Conservation (phyloP, 2,329 filamentous ascomycete species). For the Trichoderma guizhouense region DNA sequence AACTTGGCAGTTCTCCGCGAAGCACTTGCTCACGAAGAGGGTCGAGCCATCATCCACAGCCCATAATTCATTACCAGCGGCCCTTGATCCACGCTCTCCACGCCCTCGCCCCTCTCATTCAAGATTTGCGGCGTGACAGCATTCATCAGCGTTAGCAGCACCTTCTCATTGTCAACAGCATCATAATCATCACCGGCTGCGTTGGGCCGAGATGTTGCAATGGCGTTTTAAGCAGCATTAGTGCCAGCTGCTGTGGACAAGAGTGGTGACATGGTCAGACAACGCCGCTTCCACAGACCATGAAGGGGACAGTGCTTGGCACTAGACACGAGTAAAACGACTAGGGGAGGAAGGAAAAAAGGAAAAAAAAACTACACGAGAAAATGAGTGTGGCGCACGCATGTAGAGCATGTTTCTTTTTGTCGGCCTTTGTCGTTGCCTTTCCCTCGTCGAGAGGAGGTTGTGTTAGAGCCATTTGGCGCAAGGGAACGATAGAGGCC, state of each 20-base stretch:
- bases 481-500: conserved; percentile 16
- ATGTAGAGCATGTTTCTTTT: background rate
- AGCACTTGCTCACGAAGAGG: background rate
- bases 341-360: background rate
- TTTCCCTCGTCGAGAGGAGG: conserved; percentile 16
- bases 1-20: background rate
- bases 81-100: conserved; percentile 6
- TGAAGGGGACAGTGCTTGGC: conserved; percentile 4
- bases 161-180: conserved; percentile 1
- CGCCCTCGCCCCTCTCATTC: background rate
- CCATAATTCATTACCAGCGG: background rate
- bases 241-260: conserved; percentile 4
- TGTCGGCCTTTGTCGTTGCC: conserved; percentile 4
- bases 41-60: background rate
- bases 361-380: background rate
- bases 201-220: conserved; percentile 16
- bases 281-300: conserved; percentile 2
- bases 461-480: conserved; percentile 15
- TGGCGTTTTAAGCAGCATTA: conserved; percentile 3
- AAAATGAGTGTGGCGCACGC: background rate
- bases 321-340: background rate
- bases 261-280: conserved; percentile 14
- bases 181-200: conserved; percentile 14
- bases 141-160: background rate
- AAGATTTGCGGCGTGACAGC: background rate